Evolutionary conservation across 805 yeast species (phyloP).

Genomic region (Cyberlindnera saturnus): DNA sequence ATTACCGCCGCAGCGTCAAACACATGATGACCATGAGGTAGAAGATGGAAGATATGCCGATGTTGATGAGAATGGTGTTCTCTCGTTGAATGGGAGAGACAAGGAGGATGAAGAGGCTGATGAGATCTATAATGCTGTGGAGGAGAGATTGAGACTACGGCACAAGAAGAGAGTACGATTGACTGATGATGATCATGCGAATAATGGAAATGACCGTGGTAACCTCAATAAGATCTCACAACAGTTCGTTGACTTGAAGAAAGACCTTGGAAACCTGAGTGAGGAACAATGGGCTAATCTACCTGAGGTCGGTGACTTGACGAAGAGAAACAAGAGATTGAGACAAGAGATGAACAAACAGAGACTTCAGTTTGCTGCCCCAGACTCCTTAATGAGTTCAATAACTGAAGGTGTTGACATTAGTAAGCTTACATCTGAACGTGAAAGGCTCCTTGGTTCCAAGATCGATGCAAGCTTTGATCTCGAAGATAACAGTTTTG

Average conservation of each 20-base stretch:
- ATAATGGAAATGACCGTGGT: constrained; percentile 9
- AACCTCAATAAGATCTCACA: constrained; percentile 29
- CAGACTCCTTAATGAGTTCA: constrained; percentile 56
- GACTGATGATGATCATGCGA: constrained; percentile 25
- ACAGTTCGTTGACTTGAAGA: constrained; percentile 67
- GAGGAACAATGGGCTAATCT: constrained; percentile 72
- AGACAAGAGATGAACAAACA: constrained; percentile 55
- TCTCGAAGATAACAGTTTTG: constrained; percentile 10
- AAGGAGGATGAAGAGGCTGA: constrained; percentile 79
- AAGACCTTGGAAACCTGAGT: constrained; percentile 50
- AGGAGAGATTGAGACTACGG: constrained; percentile 38
- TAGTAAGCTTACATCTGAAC: constrained; percentile 53
- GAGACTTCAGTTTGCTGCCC: constrained; percentile 74
- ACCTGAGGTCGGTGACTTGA: constrained; percentile 87
- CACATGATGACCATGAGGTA: constrained; percentile 12
- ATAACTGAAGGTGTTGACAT: constrained; percentile 34
- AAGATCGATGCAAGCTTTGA: constrained; percentile 39
- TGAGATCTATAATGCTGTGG: constrained; percentile 59
- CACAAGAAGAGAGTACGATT: constrained; percentile 18
- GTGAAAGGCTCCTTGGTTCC: constrained; percentile 50
- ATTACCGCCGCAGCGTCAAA: constrained; percentile 24
- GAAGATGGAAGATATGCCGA: constrained; percentile 16
- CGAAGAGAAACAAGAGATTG: constrained; percentile 69
- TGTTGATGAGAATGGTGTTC: constrained; percentile 25
- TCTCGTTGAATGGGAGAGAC: constrained; percentile 26